phyloP scores from a whole-genome alignment of 129 eudicot genomes.

The Daucus carota region DNA sequence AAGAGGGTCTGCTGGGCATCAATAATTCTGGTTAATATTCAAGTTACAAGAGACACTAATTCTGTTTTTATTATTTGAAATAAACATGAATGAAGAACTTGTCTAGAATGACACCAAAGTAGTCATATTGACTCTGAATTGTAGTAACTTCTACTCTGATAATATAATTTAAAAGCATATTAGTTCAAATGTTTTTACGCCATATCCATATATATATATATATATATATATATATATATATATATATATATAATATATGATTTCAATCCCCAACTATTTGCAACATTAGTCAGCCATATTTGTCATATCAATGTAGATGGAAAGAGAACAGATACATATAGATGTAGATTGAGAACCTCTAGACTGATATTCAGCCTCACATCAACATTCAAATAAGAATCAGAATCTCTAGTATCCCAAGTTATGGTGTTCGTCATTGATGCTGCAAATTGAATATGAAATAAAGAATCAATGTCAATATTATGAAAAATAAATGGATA shows the following conservation, averaged over 20 bases:
- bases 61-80: not conserved
- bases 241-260: too few species aligned
- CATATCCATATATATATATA: not conserved
- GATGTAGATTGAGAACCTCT: conserved; percentile 49
- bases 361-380: conserved; percentile 67
- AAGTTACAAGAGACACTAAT: not conserved
- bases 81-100: not conserved
- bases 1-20: not conserved
- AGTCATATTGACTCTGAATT: not conserved
- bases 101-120: not conserved
- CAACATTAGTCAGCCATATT: not conserved
- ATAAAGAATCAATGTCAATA: not conserved
- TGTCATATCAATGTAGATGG: not conserved
- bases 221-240: too few species aligned
- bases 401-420: conserved; percentile 60
- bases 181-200: not conserved
- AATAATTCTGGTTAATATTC: not conserved
- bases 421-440: conserved; percentile 74
- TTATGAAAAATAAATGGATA: not conserved
- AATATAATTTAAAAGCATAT: not conserved
- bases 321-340: not conserved
- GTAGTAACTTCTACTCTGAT: not conserved
- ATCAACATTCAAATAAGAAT: conserved; percentile 68
- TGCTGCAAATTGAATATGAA: conserved; percentile 45
- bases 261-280: not conserved